phyloP scores from a whole-genome alignment of 2,329 filamentous ascomycete genomes.

The Sphaceloma murrayae region DNA sequence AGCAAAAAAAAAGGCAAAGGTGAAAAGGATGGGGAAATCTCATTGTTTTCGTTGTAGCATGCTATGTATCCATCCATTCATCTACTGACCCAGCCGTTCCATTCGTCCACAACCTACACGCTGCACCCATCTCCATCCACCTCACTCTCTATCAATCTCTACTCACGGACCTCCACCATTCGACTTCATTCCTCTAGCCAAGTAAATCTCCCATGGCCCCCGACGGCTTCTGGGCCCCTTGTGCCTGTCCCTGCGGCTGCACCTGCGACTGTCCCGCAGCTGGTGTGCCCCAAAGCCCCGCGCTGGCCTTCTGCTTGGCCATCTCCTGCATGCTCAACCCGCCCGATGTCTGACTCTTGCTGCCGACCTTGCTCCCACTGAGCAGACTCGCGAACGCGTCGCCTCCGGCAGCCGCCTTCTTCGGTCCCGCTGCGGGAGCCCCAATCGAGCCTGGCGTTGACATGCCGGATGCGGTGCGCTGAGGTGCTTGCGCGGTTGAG shows the following conservation, averaged over 20 bases:
- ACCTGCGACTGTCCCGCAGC: constrained; percentile 21
- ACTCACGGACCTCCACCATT: no score
- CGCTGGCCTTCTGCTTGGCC: constrained; percentile 94
- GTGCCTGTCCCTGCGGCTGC: not conserved
- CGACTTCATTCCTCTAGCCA: no score
- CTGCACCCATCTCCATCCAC: no score
- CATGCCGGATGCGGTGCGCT: constrained; percentile 26
- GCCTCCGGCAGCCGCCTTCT: constrained; percentile 45
- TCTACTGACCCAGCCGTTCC: no score
- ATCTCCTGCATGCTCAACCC: constrained; percentile 82
- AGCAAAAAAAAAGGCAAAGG: no score
- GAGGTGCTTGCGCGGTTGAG: constrained; percentile 33
- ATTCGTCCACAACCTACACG: no score
- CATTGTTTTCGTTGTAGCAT: no score
- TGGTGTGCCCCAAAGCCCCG: constrained; percentile 71
- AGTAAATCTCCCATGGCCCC: constrained; percentile 36
- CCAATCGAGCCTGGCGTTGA: constrained; percentile 29
- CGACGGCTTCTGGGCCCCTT: constrained; percentile 21
- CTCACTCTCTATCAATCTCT: no score
- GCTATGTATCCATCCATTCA: no score
- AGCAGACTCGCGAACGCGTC: constrained; percentile 89
- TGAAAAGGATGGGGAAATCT: no score
- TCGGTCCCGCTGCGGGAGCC: constrained; percentile 34
- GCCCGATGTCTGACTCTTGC: constrained; percentile 42
- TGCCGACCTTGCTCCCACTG: constrained; percentile 48